phyloP scores from a whole-genome alignment of 192 early-diverging fungal species.

The Dimargaris verticillata region DNA sequence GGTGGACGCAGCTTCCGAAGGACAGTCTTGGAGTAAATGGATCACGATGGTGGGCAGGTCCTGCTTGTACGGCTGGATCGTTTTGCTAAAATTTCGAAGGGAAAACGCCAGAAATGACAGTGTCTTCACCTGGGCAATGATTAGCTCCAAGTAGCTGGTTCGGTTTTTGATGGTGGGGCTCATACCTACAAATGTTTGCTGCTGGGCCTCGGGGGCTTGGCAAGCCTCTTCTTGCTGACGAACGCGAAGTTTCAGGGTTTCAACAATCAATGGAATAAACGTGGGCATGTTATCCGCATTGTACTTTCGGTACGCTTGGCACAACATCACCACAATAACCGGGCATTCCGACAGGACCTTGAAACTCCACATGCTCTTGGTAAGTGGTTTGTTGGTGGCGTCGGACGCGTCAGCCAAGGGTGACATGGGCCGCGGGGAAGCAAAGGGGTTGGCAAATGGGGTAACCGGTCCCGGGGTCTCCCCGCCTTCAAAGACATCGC shows the following conservation, averaged over 20 bases:
- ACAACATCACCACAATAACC: conserved; percentile 89
- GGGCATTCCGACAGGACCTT: conserved; percentile 98
- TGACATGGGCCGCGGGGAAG: conserved; percentile 59
- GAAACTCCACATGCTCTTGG: conserved; percentile 68
- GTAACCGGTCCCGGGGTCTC: conserved; percentile 37
- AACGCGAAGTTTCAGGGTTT: conserved; percentile 33
- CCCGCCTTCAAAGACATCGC: conserved; percentile 57
- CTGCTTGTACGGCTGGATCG: conserved; percentile 55
- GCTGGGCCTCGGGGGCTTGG: conserved; percentile 29
- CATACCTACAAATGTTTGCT: conserved; percentile 63
- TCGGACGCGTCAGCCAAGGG: conserved; percentile 45
- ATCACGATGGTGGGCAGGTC: conserved; percentile 80
- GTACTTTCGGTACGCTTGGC: conserved; percentile 75
- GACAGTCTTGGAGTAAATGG: conserved; percentile 78
- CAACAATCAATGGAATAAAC: conserved; percentile 80
- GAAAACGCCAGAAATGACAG: conserved; percentile 96
- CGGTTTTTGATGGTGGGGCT: conserved; percentile 54
- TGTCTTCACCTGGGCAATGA: conserved; percentile 94
- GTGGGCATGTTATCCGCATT: conserved; percentile 61
- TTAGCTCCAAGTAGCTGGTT: conserved; percentile 70
- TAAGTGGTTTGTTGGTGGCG: conserved; percentile 43
- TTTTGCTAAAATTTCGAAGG: conserved; percentile 55
- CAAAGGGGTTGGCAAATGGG: conserved; percentile 20
- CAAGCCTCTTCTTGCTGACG: conserved; percentile 17
- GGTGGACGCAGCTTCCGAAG: conserved; percentile 78